phyloP scores from a whole-genome alignment of 768 basidiomycete genomes.

The Hypsizygus marmoreus region DNA sequence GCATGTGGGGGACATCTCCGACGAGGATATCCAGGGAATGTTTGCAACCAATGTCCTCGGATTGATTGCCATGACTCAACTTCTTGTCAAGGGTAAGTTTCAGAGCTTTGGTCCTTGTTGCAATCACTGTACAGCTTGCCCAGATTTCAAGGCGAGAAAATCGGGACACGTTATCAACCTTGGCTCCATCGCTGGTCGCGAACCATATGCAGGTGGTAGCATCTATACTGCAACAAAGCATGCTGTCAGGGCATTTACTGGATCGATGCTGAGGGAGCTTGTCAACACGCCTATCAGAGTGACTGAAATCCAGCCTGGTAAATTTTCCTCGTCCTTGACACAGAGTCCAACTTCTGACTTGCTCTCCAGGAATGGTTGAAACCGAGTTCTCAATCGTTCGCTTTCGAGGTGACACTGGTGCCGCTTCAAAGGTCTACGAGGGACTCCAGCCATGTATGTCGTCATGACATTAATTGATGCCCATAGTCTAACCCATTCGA shows the following conservation, averaged over 20 bases:
- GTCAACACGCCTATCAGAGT: conserved; percentile 94
- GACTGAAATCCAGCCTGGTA: conserved; percentile 92
- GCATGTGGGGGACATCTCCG: conserved; percentile 78
- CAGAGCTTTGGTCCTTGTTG: not conserved
- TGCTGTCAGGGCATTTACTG: conserved; percentile 86
- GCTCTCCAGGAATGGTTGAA: conserved; percentile 71
- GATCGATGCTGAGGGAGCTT: conserved; percentile 79
- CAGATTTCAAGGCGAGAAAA: conserved; percentile 79
- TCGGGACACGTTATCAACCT: conserved; percentile 92
- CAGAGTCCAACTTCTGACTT: not conserved
- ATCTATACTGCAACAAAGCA: conserved; percentile 93
- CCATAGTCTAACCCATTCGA: conserved; percentile 8
- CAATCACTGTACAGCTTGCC: not conserved
- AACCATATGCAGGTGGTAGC: conserved; percentile 87
- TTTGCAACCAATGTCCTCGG: conserved; percentile 83
- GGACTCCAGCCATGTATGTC: conserved; percentile 84
- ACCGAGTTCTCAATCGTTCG: conserved; percentile 92
- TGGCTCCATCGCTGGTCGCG: conserved; percentile 88
- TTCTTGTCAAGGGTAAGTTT: conserved; percentile 57
- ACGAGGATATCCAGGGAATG: conserved; percentile 82
- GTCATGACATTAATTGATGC: not conserved
- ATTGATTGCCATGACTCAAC: conserved; percentile 80
- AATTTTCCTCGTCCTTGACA: conserved; percentile 14
- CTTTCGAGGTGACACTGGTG: conserved; percentile 79
- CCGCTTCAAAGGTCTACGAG: conserved; percentile 89